These are phyloP conservation scores for Lasiosphaeria miniovina DNA, from an alignment of 495 filamentous ascomycete species.

Conservation along the genomic window DNA sequence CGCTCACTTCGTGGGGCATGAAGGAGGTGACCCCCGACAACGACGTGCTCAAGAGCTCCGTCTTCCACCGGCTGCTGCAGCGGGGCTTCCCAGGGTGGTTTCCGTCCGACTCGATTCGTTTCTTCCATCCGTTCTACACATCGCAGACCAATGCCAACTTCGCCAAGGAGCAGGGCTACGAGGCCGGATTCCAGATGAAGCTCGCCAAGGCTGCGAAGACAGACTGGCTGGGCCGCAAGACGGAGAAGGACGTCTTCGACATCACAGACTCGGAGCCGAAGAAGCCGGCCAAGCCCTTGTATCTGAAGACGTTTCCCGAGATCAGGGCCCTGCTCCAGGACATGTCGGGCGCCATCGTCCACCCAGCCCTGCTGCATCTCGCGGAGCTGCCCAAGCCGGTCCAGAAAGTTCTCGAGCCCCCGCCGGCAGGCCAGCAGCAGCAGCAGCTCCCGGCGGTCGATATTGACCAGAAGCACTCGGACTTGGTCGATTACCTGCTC, in stretches of 20 bases:
- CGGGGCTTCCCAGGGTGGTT: constrained; percentile 69
- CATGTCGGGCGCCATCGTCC: neutral
- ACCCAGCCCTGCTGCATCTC: constrained; percentile 13
- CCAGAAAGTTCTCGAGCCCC: constrained; percentile 5
- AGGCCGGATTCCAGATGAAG: too few relatives aligned
- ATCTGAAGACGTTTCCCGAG: constrained; percentile 1
- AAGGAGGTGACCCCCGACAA: constrained; percentile 66
- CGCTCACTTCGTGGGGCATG: constrained; percentile 77
- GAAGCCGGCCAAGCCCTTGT: constrained; percentile 21
- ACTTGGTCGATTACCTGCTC: constrained; percentile 11
- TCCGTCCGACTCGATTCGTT: constrained; percentile 67
- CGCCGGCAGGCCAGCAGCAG: neutral
- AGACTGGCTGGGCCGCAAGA: constrained; percentile 47
- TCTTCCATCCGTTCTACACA: constrained; percentile 62
- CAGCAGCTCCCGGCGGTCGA: neutral
- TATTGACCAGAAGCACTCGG: constrained; percentile 1
- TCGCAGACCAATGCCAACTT: constrained; percentile 59
- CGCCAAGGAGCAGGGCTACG: constrained; percentile 22
- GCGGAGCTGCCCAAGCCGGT: constrained; percentile 8
- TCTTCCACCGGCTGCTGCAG: constrained; percentile 70
- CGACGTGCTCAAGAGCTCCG: constrained; percentile 64
- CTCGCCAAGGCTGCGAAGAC: too few relatives aligned
- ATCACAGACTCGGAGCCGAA: constrained; percentile 39
- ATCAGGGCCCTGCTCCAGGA: constrained; percentile 1
- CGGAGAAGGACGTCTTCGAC: constrained; percentile 14